These are phyloP conservation scores for Blastobotrys capitulatus DNA, from an alignment of 1,139 yeast genomes.

Conservation along the genomic window DNA sequence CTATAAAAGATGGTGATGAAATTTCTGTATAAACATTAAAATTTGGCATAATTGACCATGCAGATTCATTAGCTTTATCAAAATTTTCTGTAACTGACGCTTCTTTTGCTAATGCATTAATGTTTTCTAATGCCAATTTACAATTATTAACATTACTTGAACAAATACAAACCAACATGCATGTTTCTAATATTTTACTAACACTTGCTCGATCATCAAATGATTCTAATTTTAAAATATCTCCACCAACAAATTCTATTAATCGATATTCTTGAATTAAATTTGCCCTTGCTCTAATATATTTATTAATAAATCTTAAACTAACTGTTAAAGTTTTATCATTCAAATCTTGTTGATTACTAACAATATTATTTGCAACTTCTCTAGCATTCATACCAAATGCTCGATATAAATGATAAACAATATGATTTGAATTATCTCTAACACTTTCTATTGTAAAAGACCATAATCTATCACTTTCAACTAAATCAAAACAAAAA, in stretches of 20 bases:
- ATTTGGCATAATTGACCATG: slow-evolving; percentile 32
- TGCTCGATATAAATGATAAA: slow-evolving; percentile 10
- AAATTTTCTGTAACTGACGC: slow-evolving; percentile 25
- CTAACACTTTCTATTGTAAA: slow-evolving; percentile 1
- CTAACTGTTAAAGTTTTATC: slow-evolving; percentile 14
- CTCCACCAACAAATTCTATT: slow-evolving; percentile 23
- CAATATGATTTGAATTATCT: slow-evolving; percentile 11
- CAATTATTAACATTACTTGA: slow-evolving; percentile 56
- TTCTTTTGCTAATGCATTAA: slow-evolving; percentile 45
- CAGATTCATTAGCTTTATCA: slow-evolving; percentile 20
- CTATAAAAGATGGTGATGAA: slow-evolving; percentile 52
- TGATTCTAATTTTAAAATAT: slow-evolving; percentile 22
- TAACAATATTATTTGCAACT: slow-evolving; percentile 10
- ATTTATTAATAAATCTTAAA: slow-evolving; percentile 18
- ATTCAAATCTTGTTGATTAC: slow-evolving; percentile 5
- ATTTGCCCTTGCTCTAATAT: slow-evolving; percentile 21
- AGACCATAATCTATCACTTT: slow-evolving; percentile 9
- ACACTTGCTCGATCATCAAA: slow-evolving; percentile 28
- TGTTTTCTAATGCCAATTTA: slow-evolving; percentile 45
- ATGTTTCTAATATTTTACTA: slow-evolving; percentile 40
- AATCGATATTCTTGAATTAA: slow-evolving; percentile 26
- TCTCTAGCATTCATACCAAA: slow-evolving; percentile 11
- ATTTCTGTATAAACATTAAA: slow-evolving; percentile 42
- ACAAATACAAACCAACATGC: slow-evolving; percentile 46
- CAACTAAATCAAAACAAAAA: slow-evolving; percentile 10